Evolutionary conservation across 2,329 filamentous ascomycete species (phyloP).

Genomic region (Pseudogymnoascus sp.): DNA sequence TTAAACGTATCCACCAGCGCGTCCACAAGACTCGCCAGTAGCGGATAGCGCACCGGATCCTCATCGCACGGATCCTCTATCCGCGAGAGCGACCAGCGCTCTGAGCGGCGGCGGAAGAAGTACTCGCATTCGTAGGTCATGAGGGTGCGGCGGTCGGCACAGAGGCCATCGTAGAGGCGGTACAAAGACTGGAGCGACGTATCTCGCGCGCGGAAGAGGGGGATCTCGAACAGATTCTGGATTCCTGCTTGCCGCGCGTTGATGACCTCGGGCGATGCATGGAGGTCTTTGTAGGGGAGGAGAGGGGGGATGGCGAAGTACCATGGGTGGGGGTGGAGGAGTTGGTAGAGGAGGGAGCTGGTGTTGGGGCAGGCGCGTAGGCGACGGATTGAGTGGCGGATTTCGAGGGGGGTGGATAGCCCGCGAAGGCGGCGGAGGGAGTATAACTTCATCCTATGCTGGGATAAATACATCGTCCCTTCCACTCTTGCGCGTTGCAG

Average conservation of each 20-base stretch:
- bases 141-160: not conserved
- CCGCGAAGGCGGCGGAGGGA: not conserved
- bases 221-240: constrained; percentile 23
- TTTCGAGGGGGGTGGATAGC: not conserved
- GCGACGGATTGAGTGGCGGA: not conserved
- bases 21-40: constrained; percentile 24
- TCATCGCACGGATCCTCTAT: constrained; percentile 24
- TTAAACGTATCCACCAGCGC: constrained; percentile 24
- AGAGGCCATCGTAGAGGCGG: constrained; percentile 23
- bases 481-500: not conserved
- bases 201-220: constrained; percentile 25
- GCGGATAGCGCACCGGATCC: constrained; percentile 25
- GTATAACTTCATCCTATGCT: not conserved
- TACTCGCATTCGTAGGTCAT: constrained; percentile 17
- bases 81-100: constrained; percentile 19
- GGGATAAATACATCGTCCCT: not conserved
- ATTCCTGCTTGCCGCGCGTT: constrained; percentile 9
- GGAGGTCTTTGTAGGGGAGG: not conserved
- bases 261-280: not conserved
- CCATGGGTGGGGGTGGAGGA: not conserved
- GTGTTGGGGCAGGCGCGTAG: not conserved
- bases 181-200: constrained; percentile 27
- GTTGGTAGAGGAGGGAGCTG: not conserved
- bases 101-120: constrained; percentile 22
- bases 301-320: not conserved